phyloP scores from a whole-genome alignment of 306 rosid species.

The apple (Malus domestica) region DNA sequence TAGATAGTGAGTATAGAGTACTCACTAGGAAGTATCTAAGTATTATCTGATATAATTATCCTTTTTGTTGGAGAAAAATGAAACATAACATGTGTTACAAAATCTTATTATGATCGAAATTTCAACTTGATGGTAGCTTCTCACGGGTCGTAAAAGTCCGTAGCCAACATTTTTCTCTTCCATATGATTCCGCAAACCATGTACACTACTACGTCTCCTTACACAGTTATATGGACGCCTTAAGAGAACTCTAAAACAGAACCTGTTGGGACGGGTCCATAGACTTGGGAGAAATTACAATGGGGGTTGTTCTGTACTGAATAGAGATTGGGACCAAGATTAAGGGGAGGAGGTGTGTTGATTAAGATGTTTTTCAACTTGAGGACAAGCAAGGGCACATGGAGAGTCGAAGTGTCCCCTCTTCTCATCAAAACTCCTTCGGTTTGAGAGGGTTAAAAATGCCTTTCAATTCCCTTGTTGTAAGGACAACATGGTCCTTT shows the following conservation, averaged over 20 bases:
- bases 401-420: conserved; percentile 29
- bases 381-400: conserved; percentile 71
- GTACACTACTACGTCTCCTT: not conserved
- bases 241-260: not conserved
- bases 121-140: too few relatives aligned
- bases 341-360: conserved; percentile 26
- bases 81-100: not conserved
- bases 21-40: too few relatives aligned
- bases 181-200: too few relatives aligned
- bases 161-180: too few relatives aligned
- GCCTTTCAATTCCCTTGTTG: conserved; percentile 18
- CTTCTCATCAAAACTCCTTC: conserved; percentile 13
- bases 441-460: conserved; percentile 30
- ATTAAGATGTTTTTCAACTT: conserved; percentile 58
- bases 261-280: not conserved
- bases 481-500: conserved; percentile 56
- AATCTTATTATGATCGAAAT: too few relatives aligned
- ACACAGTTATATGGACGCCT: not conserved
- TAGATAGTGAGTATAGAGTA: too few relatives aligned
- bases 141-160: too few relatives aligned
- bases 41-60: not conserved
- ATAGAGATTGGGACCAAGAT: conserved; percentile 13
- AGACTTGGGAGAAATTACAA: not conserved
- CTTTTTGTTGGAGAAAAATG: not conserved
- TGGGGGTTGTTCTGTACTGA: conserved; percentile 38